Evolutionary conservation across 768 basidiomycete genomes (phyloP).

Genomic region (Amyloporia xantha): DNA sequence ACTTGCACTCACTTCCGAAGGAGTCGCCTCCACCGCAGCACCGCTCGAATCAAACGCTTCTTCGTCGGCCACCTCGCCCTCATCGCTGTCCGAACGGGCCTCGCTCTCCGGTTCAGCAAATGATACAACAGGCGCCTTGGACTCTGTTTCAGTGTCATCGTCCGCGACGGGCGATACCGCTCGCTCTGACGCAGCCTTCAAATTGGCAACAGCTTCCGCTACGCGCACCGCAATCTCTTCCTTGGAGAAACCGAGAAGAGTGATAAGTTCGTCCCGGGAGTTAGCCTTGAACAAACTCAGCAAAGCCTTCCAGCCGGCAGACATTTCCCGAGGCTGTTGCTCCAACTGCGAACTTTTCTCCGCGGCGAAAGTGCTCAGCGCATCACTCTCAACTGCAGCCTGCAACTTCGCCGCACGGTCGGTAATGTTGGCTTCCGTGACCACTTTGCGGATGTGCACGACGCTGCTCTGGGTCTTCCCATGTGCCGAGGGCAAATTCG

Average conservation of each 20-base stretch:
- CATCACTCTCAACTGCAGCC: constrained; percentile 48
- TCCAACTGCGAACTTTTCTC: constrained; percentile 32
- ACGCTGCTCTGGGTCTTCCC: constrained; percentile 80
- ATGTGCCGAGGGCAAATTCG: constrained; percentile 62
- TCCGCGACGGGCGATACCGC: constrained; percentile 22
- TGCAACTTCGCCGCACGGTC: constrained; percentile 67
- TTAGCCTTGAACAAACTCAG: constrained; percentile 82
- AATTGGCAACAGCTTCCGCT: constrained; percentile 71
- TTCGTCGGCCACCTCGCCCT: constrained; percentile 37
- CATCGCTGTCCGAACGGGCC: constrained; percentile 26
- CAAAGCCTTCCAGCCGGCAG: constrained; percentile 83
- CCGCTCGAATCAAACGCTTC: constrained; percentile 21
- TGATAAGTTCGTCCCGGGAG: constrained; percentile 85
- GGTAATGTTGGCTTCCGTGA: constrained; percentile 70
- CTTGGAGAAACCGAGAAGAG: constrained; percentile 89
- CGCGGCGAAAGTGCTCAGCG: constrained; percentile 64
- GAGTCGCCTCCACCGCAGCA: constrained; percentile 48
- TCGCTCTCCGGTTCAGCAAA: constrained; percentile 71
- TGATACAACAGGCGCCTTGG: constrained; percentile 65
- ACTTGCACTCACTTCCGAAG: constrained; percentile 67
- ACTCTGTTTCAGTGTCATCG: constrained; percentile 27
- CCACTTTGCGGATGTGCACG: constrained; percentile 72
- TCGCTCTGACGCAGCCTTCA: constrained; percentile 42
- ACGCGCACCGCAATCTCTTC: constrained; percentile 74
- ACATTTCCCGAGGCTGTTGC: constrained; percentile 19